These are phyloP conservation scores for Melanomma pulvis-pyrius DNA, from an alignment of 495 filamentous ascomycete genomes.

Conservation along the genomic window DNA sequence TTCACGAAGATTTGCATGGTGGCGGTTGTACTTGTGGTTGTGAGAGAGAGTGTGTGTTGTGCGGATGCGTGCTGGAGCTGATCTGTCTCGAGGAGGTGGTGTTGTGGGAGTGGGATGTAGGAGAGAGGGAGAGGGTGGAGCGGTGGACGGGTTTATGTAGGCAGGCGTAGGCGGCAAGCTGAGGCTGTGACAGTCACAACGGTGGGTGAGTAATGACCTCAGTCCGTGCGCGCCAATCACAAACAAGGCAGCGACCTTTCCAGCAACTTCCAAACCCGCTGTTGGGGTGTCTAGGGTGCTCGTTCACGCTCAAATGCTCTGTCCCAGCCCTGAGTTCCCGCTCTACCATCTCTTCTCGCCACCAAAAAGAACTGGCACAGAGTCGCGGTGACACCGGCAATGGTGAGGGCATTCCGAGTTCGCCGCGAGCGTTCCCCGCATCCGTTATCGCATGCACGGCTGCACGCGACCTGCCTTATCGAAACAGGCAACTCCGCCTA, in stretches of 20 bases:
- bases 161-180: constrained; percentile 29
- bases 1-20: constrained; percentile 98
- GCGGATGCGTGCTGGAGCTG: constrained; percentile 20
- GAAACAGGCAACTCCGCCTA: neutral
- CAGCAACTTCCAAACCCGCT: constrained; percentile 20
- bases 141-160: constrained; percentile 25
- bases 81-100: neutral
- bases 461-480: neutral
- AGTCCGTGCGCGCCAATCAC: constrained; percentile 14
- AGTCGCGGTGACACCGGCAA: neutral
- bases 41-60: constrained; percentile 17
- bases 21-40: constrained; percentile 15
- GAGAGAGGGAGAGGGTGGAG: constrained; percentile 9
- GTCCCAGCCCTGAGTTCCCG: neutral
- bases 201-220: constrained; percentile 14
- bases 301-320: neutral
- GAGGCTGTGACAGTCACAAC: constrained; percentile 24
- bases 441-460: constrained; percentile 8
- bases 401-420: neutral
- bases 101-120: constrained; percentile 16
- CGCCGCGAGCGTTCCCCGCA: neutral
- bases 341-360: neutral
- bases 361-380: neutral
- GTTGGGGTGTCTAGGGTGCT: neutral
- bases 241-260: constrained; percentile 34